Evolutionary conservation across 2,329 filamentous ascomycete genomes (phyloP), one percentile per base, ranked within the genome.

Genomic region (Daldinia sp.): DNA sequence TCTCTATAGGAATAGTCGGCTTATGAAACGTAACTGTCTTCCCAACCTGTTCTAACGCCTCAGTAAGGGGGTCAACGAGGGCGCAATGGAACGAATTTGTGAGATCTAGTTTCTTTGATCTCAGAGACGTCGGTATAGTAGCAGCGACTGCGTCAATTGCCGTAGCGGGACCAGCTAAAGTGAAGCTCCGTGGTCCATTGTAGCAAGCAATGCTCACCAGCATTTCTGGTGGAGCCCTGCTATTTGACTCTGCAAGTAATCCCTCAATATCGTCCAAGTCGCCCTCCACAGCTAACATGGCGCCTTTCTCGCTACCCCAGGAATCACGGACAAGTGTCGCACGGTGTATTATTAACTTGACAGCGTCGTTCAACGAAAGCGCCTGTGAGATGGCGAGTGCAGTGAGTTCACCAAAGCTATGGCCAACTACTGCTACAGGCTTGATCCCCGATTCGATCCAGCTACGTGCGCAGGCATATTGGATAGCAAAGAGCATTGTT

Each of bases 321-420:
- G 15, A 3, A 4, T 75, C 66, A 3, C 61, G 60, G 0, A 80
- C 70, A 1, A 80, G 37, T 0, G 15, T 39, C 0, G 77, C 76
- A 1, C 79, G 68, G 1, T 57, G 66, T 1, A 63, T 30, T 0
- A 79, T 69, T 1, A 77, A 5, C 7, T 53, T 71, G 13, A 81
- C 27, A 0, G 75, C 70, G 29, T 79, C 76, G 13, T 64, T 17
- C 0, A 80, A 57, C 0, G 65, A 68, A 1, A 81, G 60, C 0
- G 68, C 64, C 0, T 74, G 73, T 0, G 77, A 71, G 0, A 81
- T 65, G 27, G 76, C 77, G 0, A 80, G 69, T 0, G 78, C 78
- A 1, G 77, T 77, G 3, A 82, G 69, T 67, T 82, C 75, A 1
- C 80, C 80, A 25, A 81, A 77, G 56, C 74, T 78, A 64, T 81